Evolutionary conservation across 352 stramenopile genomes (phyloP).

Genomic region (Phytophthora idaei): DNA sequence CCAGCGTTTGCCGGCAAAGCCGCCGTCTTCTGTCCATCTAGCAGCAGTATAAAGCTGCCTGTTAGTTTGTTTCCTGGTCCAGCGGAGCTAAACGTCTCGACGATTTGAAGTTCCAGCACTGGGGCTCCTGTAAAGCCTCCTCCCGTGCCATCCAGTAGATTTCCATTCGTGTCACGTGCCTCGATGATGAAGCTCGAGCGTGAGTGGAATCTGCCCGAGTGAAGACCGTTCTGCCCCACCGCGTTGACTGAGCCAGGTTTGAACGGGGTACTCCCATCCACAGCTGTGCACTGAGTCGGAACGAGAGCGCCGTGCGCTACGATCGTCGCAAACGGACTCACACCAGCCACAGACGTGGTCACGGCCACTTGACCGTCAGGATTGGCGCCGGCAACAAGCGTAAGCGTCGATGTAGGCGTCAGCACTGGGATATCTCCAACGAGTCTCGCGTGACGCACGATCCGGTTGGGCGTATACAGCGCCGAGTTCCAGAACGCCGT

Average conservation of each 20-base stretch:
- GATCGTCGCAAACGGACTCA: constrained; percentile 58
- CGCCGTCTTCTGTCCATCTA: constrained; percentile 64
- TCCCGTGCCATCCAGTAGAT: constrained; percentile 88
- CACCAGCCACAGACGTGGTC: constrained; percentile 41
- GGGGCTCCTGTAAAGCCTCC: constrained; percentile 59
- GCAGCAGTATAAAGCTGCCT: constrained; percentile 81
- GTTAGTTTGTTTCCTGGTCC: constrained; percentile 44
- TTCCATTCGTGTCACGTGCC: constrained; percentile 90
- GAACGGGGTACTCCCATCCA: constrained; percentile 59
- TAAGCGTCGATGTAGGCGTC: constrained; percentile 31
- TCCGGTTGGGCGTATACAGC: constrained; percentile 49
- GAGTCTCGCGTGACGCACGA: constrained; percentile 52
- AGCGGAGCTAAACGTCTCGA: constrained; percentile 78
- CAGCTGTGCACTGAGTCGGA: constrained; percentile 67
- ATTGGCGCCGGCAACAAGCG: constrained; percentile 41
- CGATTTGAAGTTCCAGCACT: constrained; percentile 90
- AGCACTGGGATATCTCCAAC: constrained; percentile 57
- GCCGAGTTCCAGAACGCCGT: constrained; percentile 74
- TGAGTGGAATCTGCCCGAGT: constrained; percentile 71
- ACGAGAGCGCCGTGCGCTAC: constrained; percentile 68
- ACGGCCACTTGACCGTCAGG: constrained; percentile 29
- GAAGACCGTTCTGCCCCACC: constrained; percentile 65
- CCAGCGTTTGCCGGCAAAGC: constrained; percentile 71
- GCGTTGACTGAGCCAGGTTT: constrained; percentile 65
- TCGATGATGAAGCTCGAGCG: constrained; percentile 92